phyloP scores from a whole-genome alignment of 2,329 filamentous ascomycete genomes.

The Botryotinia calthae region DNA sequence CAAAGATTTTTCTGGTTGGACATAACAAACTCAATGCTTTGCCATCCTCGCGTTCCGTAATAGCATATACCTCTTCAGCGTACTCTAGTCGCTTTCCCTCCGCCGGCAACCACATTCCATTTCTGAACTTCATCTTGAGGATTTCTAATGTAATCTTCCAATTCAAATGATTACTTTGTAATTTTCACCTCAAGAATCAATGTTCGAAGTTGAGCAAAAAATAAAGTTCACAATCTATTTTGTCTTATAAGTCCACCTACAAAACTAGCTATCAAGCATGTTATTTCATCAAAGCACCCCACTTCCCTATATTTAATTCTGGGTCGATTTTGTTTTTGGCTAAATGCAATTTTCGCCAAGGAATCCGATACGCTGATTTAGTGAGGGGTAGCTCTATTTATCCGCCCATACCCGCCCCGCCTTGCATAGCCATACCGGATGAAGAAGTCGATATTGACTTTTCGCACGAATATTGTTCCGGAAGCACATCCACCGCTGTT shows the following conservation, averaged over 20 bases:
- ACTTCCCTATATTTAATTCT: not conserved
- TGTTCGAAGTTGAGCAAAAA: not conserved
- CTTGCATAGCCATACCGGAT: not conserved
- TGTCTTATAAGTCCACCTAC: not conserved
- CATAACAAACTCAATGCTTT: constrained; percentile 55
- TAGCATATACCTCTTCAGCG: constrained; percentile 61
- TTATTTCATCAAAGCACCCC: not conserved
- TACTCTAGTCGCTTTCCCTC: constrained; percentile 61
- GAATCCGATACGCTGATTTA: constrained; percentile 11
- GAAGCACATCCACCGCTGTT: not conserved
- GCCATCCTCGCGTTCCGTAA: constrained; percentile 44
- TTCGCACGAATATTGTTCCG: constrained; percentile 21
- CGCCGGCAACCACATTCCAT: constrained; percentile 66
- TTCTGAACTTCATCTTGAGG: constrained; percentile 56
- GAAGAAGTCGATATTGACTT: not conserved
- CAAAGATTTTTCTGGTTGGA: constrained; percentile 54
- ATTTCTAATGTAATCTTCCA: not conserved
- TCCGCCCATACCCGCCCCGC: constrained; percentile 17
- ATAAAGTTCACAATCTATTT: not conserved
- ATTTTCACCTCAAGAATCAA: not conserved
- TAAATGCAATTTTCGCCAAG: constrained; percentile 16
- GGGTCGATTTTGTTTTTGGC: not conserved
- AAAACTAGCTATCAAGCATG: not conserved
- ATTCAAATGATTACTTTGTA: not conserved
- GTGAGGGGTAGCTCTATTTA: constrained; percentile 17